Conservation (phyloP, 2,329 filamentous ascomycete genomes). For the Trichocomaceae sp. region DNA sequence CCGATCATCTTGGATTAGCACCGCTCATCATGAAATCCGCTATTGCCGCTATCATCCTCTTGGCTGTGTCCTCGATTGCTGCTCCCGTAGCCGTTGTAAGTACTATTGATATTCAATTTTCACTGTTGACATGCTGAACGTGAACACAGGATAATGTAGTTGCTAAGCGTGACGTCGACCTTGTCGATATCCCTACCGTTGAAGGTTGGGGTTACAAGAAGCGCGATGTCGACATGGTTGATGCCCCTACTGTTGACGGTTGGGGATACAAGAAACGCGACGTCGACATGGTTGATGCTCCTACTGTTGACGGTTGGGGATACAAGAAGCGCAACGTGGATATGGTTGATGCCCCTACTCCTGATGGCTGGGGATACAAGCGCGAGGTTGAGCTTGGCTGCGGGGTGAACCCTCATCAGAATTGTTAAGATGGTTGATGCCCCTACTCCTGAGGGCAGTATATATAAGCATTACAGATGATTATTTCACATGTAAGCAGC, state of each 20-base stretch:
- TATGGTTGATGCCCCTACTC: not conserved
- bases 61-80: not conserved
- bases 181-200: not conserved
- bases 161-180: conserved; percentile 2
- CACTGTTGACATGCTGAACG: not conserved
- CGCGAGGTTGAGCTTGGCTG: not conserved
- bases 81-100: not conserved
- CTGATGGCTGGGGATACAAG: not conserved
- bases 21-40: not conserved
- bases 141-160: too few relatives aligned
- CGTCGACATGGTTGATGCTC: not conserved
- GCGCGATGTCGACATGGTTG: not conserved
- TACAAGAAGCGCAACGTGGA: not conserved
- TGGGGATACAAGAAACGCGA: not conserved
- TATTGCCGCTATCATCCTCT: not conserved
- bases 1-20: not conserved
- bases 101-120: not conserved
- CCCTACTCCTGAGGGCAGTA: too few relatives aligned
- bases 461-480: too few relatives aligned
- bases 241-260: not conserved
- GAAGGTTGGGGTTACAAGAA: not conserved
- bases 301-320: not conserved
- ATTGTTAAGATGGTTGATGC: too few relatives aligned
- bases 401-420: too few relatives aligned
- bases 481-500: too few relatives aligned